Conservation (phyloP, 805 yeast species). For the Clavispora fructus region DNA sequence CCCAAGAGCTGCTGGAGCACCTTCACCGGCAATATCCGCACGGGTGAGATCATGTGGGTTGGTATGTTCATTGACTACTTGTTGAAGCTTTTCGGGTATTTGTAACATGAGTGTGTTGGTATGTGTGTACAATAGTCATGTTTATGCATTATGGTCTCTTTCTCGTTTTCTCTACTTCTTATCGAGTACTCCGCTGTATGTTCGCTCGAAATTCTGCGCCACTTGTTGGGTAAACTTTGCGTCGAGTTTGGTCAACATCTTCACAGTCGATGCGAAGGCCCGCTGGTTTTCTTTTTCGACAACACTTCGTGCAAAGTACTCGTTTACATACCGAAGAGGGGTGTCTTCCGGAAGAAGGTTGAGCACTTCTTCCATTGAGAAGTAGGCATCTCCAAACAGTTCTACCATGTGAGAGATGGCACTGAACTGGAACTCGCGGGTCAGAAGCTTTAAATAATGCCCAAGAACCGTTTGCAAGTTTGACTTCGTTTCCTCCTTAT, state of each 20-base stretch:
- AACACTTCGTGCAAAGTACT: constrained; percentile 20
- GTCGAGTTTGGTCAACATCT: constrained; percentile 27
- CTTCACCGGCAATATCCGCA: constrained; percentile 70
- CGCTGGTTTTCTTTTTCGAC: constrained; percentile 17
- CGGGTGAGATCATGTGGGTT: constrained; percentile 63
- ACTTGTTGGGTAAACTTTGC: constrained; percentile 17
- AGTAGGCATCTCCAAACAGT: constrained; percentile 17
- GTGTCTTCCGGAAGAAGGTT: constrained; percentile 25
- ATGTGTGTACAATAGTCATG: not conserved
- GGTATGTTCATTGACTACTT: constrained; percentile 67
- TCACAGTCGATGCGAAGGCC: constrained; percentile 17
- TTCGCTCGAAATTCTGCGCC: constrained; percentile 16
- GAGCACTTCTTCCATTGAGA: constrained; percentile 22
- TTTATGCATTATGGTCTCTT: not conserved
- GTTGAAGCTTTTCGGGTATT: constrained; percentile 41
- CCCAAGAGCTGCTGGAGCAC: constrained; percentile 81
- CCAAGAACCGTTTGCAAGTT: constrained; percentile 15
- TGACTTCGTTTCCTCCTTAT: not conserved
- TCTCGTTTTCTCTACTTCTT: not conserved
- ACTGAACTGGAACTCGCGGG: constrained; percentile 4
- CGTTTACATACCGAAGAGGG: constrained; percentile 24
- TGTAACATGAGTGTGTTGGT: constrained; percentile 17
- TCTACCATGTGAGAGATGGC: constrained; percentile 27
- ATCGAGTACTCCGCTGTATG: not conserved
- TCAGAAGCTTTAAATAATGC: constrained; percentile 13